These are phyloP conservation scores for Paxillus involutus DNA, from an alignment of 768 basidiomycete species.

Conservation along the genomic window DNA sequence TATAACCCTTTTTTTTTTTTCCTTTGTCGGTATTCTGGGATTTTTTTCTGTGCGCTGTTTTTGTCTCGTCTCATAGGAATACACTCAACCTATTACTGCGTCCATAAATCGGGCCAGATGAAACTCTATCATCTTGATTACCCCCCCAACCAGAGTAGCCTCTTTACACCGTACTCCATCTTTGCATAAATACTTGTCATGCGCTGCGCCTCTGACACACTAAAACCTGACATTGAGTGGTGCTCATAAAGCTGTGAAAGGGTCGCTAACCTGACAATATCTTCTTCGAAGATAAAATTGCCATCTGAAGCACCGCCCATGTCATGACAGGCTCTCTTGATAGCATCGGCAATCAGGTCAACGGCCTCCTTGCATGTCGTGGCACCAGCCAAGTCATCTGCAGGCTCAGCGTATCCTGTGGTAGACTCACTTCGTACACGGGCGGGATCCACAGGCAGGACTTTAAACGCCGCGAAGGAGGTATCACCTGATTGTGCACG, in stretches of 20 bases:
- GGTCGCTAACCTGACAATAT: constrained; percentile 72
- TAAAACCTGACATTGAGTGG: constrained; percentile 29
- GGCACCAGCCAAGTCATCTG: constrained; percentile 61
- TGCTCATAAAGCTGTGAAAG: not conserved
- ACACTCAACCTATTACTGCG: constrained; percentile 11
- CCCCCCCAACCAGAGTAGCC: constrained; percentile 84
- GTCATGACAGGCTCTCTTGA: constrained; percentile 67
- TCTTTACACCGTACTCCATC: constrained; percentile 92
- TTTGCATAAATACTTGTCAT: constrained; percentile 87
- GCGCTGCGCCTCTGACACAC: constrained; percentile 78
- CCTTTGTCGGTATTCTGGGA: constrained; percentile 14
- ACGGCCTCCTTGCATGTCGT: constrained; percentile 75
- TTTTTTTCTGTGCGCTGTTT: constrained; percentile 7
- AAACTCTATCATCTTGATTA: constrained; percentile 26
- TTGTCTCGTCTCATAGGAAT: constrained; percentile 9
- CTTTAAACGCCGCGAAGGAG: constrained; percentile 76
- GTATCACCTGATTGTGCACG: constrained; percentile 37
- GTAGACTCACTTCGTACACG: constrained; percentile 40
- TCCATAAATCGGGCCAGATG: constrained; percentile 8
- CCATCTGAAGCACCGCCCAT: constrained; percentile 44
- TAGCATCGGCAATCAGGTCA: constrained; percentile 69
- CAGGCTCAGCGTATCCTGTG: constrained; percentile 48
- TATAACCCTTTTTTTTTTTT: constrained; percentile 18
- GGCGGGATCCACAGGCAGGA: constrained; percentile 69
- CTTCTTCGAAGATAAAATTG: constrained; percentile 59